Base-by-base conservation (phyloP, 2,329 filamentous ascomycete genomes). In the Phialophora verrucosa region DNA sequence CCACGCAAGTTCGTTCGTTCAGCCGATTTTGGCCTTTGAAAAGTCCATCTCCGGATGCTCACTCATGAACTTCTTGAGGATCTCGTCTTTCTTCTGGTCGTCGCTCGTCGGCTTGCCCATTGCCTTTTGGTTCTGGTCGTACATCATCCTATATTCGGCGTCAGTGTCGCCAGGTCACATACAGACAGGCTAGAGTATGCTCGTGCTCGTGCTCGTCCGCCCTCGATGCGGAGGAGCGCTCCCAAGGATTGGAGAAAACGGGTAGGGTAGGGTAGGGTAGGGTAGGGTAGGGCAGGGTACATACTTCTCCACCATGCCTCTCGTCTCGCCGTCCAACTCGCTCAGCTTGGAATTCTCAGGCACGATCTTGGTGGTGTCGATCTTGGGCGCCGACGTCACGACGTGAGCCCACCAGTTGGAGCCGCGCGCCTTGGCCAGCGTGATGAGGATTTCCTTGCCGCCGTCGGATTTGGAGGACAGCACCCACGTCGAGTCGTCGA, bases 391-490 rank as follows among this genome's bases (percentile, higher is more conserved):
- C 6, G 83, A 81, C 7, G 90, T 96, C 42, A 98, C 86, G 47
- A 98, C 92, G 80, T 98, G 93, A 35, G 92, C 82, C 95, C 95
- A 99, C 95, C 95, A 99, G 81, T 97, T 91, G 88, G 96, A 91
- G 85, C 97, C 95, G 84, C 97, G 97, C 72, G 87, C 81, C 81
- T 99, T 99, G 83, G 97, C 93, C 60, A 99, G 90, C 79, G 97
- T 93, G 73, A 98, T 87, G 76, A 90, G 87, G 72, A 97, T 86
- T 76, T 92, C 90, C 81, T 96, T 91, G 73, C 81, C 82, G 27
- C 77, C 80, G 55, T 72, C 82, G 1, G 88, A 78, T 57, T 88
- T 87, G 23, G 90, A 83, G 65, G 91, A 86, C 56, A 99, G 87
- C 2, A 94, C 97, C 95, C 95, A 99, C 66, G 94, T 96, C 62